Evolutionary conservation across 2,329 filamentous ascomycete species (phyloP).

Genomic region (Paracoccidioides lutzii): DNA sequence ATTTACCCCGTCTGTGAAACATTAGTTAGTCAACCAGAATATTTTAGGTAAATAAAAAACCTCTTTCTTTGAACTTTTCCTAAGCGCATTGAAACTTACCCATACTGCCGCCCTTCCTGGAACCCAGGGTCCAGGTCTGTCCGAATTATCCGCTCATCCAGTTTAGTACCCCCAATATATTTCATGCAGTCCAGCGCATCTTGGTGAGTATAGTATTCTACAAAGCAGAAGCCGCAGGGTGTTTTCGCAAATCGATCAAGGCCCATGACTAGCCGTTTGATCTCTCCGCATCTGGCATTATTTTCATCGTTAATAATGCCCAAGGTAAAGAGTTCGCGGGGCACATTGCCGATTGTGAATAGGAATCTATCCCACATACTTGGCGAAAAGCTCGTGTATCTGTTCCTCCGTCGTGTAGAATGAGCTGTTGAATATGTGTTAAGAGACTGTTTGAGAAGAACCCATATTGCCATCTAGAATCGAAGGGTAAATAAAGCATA

Average conservation of each 20-base stretch:
- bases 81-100: constrained; percentile 32
- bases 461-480: neutral
- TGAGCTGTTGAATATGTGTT: constrained; percentile 42
- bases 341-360: neutral
- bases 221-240: constrained; percentile 97
- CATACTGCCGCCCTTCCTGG: constrained; percentile 89
- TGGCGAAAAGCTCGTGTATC: constrained; percentile 91
- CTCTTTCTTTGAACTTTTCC: neutral
- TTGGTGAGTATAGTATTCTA: constrained; percentile 97
- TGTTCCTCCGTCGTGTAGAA: constrained; percentile 99
- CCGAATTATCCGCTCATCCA: constrained; percentile 91
- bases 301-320: constrained; percentile 5
- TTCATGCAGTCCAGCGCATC: constrained; percentile 98
- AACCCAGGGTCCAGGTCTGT: constrained; percentile 95
- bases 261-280: constrained; percentile 96
- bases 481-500: constrained; percentile 33
- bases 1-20: constrained; percentile 58
- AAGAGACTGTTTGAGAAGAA: neutral
- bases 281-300: constrained; percentile 60
- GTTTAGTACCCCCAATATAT: constrained; percentile 93
- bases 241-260: constrained; percentile 95
- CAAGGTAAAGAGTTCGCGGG: neutral
- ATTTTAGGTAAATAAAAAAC: too few relatives aligned
- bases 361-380: constrained; percentile 38
- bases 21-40: constrained; percentile 11